A percentile compares a stretch with the other conserved stretches of the same genome.
Evolutionary conservation across 2,329 filamentous ascomycete genomes (phyloP).

Genomic region (Simplicillium sp.): DNA sequence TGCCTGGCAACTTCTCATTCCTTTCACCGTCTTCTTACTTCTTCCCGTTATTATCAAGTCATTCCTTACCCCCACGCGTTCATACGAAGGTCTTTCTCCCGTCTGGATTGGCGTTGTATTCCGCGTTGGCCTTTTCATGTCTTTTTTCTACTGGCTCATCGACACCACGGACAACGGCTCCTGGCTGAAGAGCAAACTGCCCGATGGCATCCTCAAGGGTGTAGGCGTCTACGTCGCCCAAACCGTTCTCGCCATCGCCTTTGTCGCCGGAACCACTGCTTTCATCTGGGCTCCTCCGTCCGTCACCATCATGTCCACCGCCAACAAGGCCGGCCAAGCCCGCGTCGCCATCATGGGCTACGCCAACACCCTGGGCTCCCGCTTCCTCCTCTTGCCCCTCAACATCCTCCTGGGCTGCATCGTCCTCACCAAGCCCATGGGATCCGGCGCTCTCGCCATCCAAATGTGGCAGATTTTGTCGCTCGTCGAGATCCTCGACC

Average conservation of each 20-base stretch:
- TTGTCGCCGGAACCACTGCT: constrained; percentile 75
- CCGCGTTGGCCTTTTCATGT: constrained; percentile 64
- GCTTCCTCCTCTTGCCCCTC: constrained; percentile 75
- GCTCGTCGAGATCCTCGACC: constrained; percentile 54
- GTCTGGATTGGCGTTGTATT: constrained; percentile 78
- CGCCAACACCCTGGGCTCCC: constrained; percentile 83
- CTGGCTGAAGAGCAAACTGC: constrained; percentile 54
- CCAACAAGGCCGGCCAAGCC: constrained; percentile 32
- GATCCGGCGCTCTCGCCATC: constrained; percentile 71
- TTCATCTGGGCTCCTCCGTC: constrained; percentile 82
- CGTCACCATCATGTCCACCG: constrained; percentile 57
- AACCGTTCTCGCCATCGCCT: constrained; percentile 65
- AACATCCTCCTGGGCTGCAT: constrained; percentile 70
- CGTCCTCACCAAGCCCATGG: constrained; percentile 90
- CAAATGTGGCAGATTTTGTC: constrained; percentile 85
- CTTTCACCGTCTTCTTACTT: constrained; percentile 60
- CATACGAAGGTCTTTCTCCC: constrained; percentile 78
- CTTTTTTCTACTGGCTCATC: constrained; percentile 77
- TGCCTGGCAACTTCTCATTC: constrained; percentile 77
- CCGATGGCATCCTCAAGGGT: constrained; percentile 59
- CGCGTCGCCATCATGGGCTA: constrained; percentile 80
- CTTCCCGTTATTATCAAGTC: constrained; percentile 69
- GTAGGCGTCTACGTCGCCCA: constrained; percentile 72
- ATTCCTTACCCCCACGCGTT: constrained; percentile 73
- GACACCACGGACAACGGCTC: constrained; percentile 81